Evolutionary conservation across 208 protist genomes (phyloP), one percentile per base, ranked within the genome.

Genomic region (Leishmania gerbilli): DNA sequence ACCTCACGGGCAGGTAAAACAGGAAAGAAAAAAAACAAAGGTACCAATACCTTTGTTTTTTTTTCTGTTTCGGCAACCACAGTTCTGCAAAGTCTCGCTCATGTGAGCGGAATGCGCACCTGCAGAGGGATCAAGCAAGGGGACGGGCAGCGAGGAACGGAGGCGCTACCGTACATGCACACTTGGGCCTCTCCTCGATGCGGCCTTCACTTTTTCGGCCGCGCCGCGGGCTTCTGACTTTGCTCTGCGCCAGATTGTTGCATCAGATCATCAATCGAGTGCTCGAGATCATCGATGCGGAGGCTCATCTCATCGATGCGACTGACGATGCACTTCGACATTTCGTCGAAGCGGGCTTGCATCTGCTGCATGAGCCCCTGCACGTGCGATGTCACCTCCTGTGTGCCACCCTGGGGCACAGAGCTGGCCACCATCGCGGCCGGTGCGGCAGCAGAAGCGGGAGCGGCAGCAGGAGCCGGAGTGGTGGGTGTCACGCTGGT

Each of bases 321-420:
- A 15, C 81, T 82, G 77, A 98, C 92, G 80, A 99, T 99, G 71
- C 92, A 90, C 71, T 96, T 96, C 27, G 95, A 97, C 97, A 99
- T 98, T 65, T 98, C 96, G 82, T 99, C 95, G 84, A 99, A 99
- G 69, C 97, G 92, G 0, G 88, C 85, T 86, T 99, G 98, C 97
- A 99, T 99, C 79, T 98, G 95, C 85, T 98, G 93, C 31, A 99
- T 87, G 31, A 99, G 89, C 42, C 92, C 93, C 86, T 99, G 98
- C 80, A 98, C 96, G 75, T 98, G 98, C n/a, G 89, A 82, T 2
- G 96, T 98, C 24, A 99, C 88, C 82, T 99, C 96, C 80, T 97
- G 90, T 45, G 96, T 98, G 37, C 91, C 92, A 34, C 83, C 83
- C 53, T 80, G 76, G 37, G 80, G 76, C 49, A 58, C 71, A 47